Percentiles rank a stretch among this genome's conserved stretches.
phyloP scores from a whole-genome alignment of 2,329 filamentous ascomycete species.

The Trichoderma sp. region DNA sequence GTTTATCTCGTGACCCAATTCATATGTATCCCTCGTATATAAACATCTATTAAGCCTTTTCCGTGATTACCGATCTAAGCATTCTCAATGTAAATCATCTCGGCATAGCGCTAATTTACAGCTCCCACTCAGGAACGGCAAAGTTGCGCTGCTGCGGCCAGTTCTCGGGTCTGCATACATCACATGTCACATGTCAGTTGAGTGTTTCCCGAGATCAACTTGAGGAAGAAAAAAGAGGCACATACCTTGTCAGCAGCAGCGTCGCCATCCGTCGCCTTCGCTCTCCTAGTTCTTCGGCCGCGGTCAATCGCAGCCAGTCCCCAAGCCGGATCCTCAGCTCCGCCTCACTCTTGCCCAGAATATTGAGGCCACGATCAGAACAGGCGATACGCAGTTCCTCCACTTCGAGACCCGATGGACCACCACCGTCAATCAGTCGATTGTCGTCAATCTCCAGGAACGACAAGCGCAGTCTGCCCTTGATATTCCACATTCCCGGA shows the following conservation, averaged over 20 bases:
- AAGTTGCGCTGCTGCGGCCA: conserved; percentile 44
- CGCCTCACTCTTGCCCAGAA: conserved; percentile 55
- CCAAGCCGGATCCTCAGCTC: conserved; percentile 50
- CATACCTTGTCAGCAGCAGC: conserved; percentile 43
- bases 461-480: conserved; percentile 53
- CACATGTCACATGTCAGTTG: conserved; percentile 10
- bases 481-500: conserved; percentile 51
- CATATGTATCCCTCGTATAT: not conserved
- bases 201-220: not conserved
- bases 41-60: not conserved
- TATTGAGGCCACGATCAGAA: conserved; percentile 64
- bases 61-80: not conserved
- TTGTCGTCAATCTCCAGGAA: conserved; percentile 71
- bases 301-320: conserved; percentile 49
- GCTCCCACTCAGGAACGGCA: conserved; percentile 42
- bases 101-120: conserved; percentile 27
- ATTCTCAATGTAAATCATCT: not conserved
- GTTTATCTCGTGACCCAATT: not conserved
- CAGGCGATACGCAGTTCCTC: conserved; percentile 70
- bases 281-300: conserved; percentile 37
- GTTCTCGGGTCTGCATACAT: conserved; percentile 35
- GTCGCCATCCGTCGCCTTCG: conserved; percentile 40
- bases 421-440: conserved; percentile 64
- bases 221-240: not conserved
- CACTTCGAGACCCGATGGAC: conserved; percentile 51